Percentiles rank a stretch among this genome's conserved stretches.
phyloP scores from a whole-genome alignment of 78 protist genomes.

The Dictyostelium citrinum region DNA sequence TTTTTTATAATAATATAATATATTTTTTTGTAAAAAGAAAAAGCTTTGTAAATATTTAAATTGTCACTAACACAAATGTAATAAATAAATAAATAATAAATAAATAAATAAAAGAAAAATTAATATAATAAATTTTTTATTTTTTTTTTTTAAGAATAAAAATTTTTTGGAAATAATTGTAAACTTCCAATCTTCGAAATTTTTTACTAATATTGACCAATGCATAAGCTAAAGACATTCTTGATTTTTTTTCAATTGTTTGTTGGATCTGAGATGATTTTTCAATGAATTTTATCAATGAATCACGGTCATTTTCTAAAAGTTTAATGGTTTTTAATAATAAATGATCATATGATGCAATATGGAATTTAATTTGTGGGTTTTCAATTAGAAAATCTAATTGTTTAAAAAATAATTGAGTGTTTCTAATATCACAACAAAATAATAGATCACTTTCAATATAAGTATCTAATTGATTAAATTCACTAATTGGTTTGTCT shows the following conservation, averaged over 20 bases:
- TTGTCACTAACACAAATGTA: not conserved
- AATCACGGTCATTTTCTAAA: not conserved
- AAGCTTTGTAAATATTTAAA: not conserved
- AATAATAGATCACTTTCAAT: not conserved
- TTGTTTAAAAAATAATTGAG: not conserved
- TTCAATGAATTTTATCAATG: not conserved
- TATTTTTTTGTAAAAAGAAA: not conserved
- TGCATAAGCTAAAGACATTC: too few relatives aligned
- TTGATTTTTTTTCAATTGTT: not conserved
- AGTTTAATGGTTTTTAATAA: not conserved
- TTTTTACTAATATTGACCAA: not conserved
- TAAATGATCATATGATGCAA: not conserved
- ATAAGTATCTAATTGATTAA: not conserved
- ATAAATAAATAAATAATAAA: not conserved
- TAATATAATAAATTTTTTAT: too few relatives aligned
- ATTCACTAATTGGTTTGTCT: not conserved
- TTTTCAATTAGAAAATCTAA: not conserved
- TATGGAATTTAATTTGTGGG: not conserved
- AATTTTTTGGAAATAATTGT: too few relatives aligned
- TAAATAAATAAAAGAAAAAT: not conserved
- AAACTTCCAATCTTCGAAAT: not conserved
- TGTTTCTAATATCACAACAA: not conserved
- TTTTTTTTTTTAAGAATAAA: too few relatives aligned
- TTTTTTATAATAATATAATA: too few relatives aligned
- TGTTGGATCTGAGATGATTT: not conserved